Evolutionary conservation across 2,329 filamentous ascomycete species (phyloP).

Genomic region (Fonsecaea pedrosoi): DNA sequence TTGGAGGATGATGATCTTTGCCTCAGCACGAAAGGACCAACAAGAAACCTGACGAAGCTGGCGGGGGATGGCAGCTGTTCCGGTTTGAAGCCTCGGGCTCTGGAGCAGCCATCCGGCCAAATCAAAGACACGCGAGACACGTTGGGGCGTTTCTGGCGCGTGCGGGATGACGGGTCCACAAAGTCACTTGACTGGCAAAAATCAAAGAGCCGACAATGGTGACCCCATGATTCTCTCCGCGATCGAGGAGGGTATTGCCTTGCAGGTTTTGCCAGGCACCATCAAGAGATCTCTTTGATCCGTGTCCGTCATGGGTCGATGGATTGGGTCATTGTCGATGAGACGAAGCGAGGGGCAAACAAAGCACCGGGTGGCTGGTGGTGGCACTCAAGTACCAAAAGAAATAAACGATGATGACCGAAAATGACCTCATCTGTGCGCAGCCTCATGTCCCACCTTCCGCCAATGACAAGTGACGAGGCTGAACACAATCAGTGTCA

Average conservation of each 20-base stretch:
- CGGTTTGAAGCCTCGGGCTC: neutral
- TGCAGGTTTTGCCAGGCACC: neutral
- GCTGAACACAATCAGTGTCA: neutral
- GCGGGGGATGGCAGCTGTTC: neutral
- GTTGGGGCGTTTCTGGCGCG: neutral
- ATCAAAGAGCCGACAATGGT: neutral
- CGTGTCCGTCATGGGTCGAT: neutral
- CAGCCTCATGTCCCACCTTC: neutral
- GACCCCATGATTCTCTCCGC: neutral
- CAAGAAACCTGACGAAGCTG: neutral
- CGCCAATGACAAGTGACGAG: neutral
- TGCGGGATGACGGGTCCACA: slow-evolving; percentile 1
- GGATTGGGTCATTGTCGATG: no score
- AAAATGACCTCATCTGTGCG: neutral
- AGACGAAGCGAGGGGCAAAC: neutral
- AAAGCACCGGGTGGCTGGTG: neutral
- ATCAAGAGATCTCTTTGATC: neutral
- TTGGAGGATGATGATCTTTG: neutral
- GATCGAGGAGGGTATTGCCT: neutral
- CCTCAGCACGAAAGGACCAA: neutral
- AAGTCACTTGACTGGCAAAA: slow-evolving; percentile 1
- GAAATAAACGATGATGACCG: neutral
- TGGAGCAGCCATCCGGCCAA: neutral
- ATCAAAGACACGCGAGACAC: neutral
- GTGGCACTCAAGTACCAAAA: neutral